A percentile compares a stretch with the other conserved stretches of the same genome.
Conservation (phyloP, 1,284 basidiomycete genomes). For the Naganishia sp. region DNA sequence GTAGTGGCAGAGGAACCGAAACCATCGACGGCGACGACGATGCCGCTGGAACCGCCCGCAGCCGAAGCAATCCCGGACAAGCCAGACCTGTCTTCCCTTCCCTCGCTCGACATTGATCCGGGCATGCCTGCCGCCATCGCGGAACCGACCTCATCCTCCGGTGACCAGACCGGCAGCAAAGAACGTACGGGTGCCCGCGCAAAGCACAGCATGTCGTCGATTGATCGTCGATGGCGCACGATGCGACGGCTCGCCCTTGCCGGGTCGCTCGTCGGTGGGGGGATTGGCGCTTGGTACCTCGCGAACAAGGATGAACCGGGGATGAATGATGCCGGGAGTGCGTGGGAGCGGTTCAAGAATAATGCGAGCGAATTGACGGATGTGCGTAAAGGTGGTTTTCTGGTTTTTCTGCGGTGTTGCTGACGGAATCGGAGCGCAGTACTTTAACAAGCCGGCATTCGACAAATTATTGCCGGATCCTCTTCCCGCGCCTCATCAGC, state of each 20-base stretch:
- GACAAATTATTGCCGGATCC: slow-evolving; percentile 86
- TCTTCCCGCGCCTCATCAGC: slow-evolving; percentile 77
- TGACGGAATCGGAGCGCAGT: slow-evolving; percentile 56
- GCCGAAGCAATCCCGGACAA: slow-evolving; percentile 32
- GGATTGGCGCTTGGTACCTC: slow-evolving; percentile 62
- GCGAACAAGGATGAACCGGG: slow-evolving; percentile 48
- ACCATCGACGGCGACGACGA: background rate
- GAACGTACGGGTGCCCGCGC: slow-evolving; percentile 45
- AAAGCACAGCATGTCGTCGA: slow-evolving; percentile 60
- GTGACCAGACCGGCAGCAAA: slow-evolving; percentile 33
- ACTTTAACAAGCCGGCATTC: slow-evolving; percentile 90
- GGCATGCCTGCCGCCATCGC: slow-evolving; percentile 41
- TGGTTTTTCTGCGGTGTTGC: slow-evolving; percentile 49
- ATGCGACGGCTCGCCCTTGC: slow-evolving; percentile 60
- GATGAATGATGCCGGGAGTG: background rate
- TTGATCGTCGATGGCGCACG: slow-evolving; percentile 65
- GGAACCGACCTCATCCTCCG: slow-evolving; percentile 36
- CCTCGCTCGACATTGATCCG: slow-evolving; percentile 54
- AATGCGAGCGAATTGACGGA: slow-evolving; percentile 43
- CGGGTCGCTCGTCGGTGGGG: slow-evolving; percentile 58
- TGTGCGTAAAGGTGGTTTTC: slow-evolving; percentile 37
- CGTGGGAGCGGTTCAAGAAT: slow-evolving; percentile 39
- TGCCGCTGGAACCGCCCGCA: slow-evolving; percentile 9
- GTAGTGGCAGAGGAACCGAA: background rate
- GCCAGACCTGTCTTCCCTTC: slow-evolving; percentile 48